Percentiles rank a stretch among this genome's conserved stretches.
phyloP scores from a whole-genome alignment of 805 yeast genomes.

The Candida multigemmis region DNA sequence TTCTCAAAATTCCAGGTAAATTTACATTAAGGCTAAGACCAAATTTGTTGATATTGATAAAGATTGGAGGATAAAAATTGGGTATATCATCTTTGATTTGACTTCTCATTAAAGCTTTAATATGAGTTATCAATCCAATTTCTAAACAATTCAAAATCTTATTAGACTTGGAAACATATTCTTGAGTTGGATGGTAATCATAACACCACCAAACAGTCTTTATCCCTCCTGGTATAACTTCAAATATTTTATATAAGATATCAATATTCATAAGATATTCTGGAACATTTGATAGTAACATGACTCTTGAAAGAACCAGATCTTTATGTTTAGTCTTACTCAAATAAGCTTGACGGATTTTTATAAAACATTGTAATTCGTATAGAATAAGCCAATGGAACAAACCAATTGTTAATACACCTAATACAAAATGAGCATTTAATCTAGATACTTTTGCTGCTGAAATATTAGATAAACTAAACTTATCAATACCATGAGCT shows the following conservation, averaged over 20 bases:
- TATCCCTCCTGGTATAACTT: slow-evolving; percentile 45
- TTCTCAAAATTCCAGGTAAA: slow-evolving; percentile 21
- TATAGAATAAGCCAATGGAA: slow-evolving; percentile 47
- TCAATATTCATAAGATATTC: slow-evolving; percentile 13
- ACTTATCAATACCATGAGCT: slow-evolving; percentile 49
- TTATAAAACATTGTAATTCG: slow-evolving; percentile 47
- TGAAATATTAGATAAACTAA: slow-evolving; percentile 67
- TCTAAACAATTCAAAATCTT: slow-evolving; percentile 21
- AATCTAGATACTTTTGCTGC: slow-evolving; percentile 38
- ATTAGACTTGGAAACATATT: slow-evolving; percentile 11
- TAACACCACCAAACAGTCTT: slow-evolving; percentile 51
- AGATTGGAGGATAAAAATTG: slow-evolving; percentile 26
- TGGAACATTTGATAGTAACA: slow-evolving; percentile 43
- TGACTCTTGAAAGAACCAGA: slow-evolving; percentile 16
- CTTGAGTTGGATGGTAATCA: slow-evolving; percentile 12
- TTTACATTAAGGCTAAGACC: slow-evolving; percentile 5
- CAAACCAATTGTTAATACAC: slow-evolving; percentile 43
- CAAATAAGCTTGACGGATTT: slow-evolving; percentile 37
- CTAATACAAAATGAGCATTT: slow-evolving; percentile 55
- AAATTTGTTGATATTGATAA: slow-evolving; percentile 4
- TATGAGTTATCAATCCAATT: too few relatives aligned
- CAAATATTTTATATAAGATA: slow-evolving; percentile 17
- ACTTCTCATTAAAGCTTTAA: too few relatives aligned
- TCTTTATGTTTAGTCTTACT: slow-evolving; percentile 14
- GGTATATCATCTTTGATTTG: too few relatives aligned